Conservation (phyloP, 164 flowering plant species). For the Kingdonia uniflora region DNA sequence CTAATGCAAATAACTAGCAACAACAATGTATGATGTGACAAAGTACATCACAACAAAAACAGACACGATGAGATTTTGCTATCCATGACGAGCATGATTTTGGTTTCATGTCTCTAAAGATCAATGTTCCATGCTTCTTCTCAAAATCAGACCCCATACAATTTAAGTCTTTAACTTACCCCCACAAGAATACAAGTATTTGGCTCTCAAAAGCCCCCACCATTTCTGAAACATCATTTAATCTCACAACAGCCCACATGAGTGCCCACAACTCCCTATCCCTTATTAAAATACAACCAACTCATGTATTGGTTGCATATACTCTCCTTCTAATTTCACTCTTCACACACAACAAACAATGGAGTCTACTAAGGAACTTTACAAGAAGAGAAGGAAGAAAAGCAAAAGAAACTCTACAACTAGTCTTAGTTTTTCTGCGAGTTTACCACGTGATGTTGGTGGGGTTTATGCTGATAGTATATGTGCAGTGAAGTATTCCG, state of each 20-base stretch:
- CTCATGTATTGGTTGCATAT: not conserved
- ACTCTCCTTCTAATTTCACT: not conserved
- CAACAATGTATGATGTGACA: too few species aligned
- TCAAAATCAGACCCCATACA: too few species aligned
- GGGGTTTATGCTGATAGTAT: slow-evolving; percentile 33
- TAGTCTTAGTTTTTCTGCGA: slow-evolving; percentile 43
- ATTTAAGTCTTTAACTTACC: too few species aligned
- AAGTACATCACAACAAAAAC: too few species aligned
- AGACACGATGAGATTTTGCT: too few species aligned
- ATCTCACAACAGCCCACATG: slow-evolving; percentile 17
- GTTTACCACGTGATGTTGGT: slow-evolving; percentile 33
- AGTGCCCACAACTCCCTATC: slow-evolving; percentile 10
- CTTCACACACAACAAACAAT: not conserved
- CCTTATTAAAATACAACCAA: not conserved
- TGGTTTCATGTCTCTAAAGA: too few species aligned
- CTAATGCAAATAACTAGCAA: too few species aligned
- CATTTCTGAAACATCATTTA: not conserved
- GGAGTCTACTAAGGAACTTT: slow-evolving; percentile 10
- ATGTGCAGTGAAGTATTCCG: slow-evolving; percentile 39
- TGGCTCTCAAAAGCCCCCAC: too few species aligned
- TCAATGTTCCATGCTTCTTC: too few species aligned
- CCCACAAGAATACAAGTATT: too few species aligned
- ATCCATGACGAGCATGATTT: too few species aligned
- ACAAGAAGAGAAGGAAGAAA: slow-evolving; percentile 13
- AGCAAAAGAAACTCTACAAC: slow-evolving; percentile 1